These are phyloP conservation scores for Fusarium duplospermum DNA, from an alignment of 2,329 filamentous ascomycete genomes.

Conservation along the genomic window DNA sequence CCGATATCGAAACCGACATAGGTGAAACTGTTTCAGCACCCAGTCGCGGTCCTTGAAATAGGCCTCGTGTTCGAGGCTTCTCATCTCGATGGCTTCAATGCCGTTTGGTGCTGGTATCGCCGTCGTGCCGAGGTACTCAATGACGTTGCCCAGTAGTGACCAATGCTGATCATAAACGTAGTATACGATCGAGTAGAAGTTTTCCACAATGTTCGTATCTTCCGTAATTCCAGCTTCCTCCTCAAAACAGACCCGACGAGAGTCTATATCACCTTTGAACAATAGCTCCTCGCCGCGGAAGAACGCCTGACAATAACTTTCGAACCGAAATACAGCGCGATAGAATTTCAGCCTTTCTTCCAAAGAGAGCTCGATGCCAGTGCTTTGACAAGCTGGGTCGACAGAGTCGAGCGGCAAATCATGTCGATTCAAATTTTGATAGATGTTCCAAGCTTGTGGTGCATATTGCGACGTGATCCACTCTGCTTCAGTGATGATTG, in stretches of 20 bases:
- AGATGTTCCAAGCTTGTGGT: background rate
- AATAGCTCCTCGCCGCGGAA: background rate
- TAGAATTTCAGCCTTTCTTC: background rate
- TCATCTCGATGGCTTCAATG: background rate
- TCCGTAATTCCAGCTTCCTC: too few relatives aligned
- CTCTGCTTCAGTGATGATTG: background rate
- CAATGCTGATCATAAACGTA: constrained; percentile 1
- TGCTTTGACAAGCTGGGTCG: background rate
- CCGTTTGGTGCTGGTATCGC: background rate
- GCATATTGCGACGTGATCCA: background rate
- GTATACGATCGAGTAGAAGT: background rate
- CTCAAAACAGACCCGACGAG: background rate
- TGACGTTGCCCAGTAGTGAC: background rate
- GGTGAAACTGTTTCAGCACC: background rate
- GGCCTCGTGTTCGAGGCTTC: background rate
- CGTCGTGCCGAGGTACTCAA: background rate
- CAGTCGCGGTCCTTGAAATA: background rate
- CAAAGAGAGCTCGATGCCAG: background rate
- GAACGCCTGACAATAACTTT: background rate
- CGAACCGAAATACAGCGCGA: background rate
- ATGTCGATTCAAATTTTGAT: background rate
- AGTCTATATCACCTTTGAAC: background rate
- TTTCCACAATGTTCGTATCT: background rate
- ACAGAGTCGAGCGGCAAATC: background rate
- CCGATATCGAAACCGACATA: background rate